Conservation (phyloP, 768 basidiomycete species). For the Erythrobasidium yunnanense region DNA sequence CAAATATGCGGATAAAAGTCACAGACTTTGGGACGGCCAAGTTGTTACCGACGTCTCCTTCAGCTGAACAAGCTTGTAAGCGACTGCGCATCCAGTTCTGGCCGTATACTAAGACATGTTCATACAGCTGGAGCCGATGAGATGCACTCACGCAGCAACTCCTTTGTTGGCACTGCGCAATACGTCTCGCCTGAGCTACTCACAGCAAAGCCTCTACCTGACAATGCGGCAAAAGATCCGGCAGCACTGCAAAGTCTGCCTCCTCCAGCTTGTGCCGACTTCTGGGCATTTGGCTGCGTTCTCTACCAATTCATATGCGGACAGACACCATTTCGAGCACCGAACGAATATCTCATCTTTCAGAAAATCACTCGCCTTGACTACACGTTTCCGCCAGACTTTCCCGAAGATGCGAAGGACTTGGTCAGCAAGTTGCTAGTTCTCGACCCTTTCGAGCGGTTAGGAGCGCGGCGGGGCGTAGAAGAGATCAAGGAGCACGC, state of each 20-base stretch:
- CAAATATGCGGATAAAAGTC: constrained; percentile 75
- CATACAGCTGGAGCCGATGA: background rate
- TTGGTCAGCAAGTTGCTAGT: constrained; percentile 70
- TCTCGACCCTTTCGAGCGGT: constrained; percentile 32
- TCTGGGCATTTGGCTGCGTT: constrained; percentile 92
- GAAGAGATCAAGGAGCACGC: constrained; percentile 33
- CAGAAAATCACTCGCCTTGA: constrained; percentile 82
- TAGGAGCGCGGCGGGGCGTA: constrained; percentile 32
- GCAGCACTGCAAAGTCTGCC: background rate
- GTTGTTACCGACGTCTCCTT: constrained; percentile 16
- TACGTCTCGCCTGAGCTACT: constrained; percentile 82
- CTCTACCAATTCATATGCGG: constrained; percentile 87
- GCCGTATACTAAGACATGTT: background rate
- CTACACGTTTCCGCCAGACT: constrained; percentile 74
- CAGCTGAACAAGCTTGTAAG: background rate
- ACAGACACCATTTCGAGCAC: constrained; percentile 76
- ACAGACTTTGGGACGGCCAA: constrained; percentile 88
- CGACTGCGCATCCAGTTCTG: too few relatives aligned
- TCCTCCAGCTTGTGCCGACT: constrained; percentile 58
- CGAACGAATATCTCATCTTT: constrained; percentile 85
- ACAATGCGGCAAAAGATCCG: constrained; percentile 47
- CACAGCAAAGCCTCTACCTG: constrained; percentile 56
- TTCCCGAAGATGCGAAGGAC: constrained; percentile 64
- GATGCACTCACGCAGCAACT: constrained; percentile 38
- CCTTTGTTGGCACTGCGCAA: constrained; percentile 82